Conservation (phyloP, 75 land plant genomes). For the Cupressus sempervirens region DNA sequence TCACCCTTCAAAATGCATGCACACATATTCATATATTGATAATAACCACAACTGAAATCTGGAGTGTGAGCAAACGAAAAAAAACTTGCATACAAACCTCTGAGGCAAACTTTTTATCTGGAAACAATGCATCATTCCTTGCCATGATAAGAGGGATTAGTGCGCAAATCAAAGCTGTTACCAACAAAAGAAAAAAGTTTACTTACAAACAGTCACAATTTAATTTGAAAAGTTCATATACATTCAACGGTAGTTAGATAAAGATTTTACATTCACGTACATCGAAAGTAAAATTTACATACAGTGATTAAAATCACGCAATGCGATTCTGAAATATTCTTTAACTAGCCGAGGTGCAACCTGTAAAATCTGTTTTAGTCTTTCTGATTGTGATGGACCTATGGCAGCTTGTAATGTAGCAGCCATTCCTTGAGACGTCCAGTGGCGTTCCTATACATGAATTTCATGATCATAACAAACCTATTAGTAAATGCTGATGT, state of each 20-base stretch:
- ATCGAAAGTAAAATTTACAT: conserved; percentile 24
- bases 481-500: background rate
- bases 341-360: conserved; percentile 66
- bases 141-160: conserved; percentile 75
- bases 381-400: conserved; percentile 60
- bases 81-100: conserved; percentile 23
- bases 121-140: conserved; percentile 73
- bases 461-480: background rate
- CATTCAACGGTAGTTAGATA: background rate
- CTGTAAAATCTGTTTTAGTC: conserved; percentile 61
- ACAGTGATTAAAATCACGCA: conserved; percentile 84
- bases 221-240: background rate
- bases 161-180: conserved; percentile 79
- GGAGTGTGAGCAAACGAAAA: background rate
- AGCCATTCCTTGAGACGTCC: conserved; percentile 81
- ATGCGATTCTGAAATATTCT: conserved; percentile 64
- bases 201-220: background rate
- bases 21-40: background rate
- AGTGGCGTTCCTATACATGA: conserved; percentile 75
- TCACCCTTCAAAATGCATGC: background rate
- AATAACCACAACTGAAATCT: background rate
- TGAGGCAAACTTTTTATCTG: conserved; percentile 47
- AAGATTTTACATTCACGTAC: conserved; percentile 1
- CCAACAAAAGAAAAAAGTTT: background rate
- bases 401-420: conserved; percentile 68